Evolutionary conservation across 495 filamentous ascomycete genomes (phyloP).

Genomic region (Penicillium roqueforti): DNA sequence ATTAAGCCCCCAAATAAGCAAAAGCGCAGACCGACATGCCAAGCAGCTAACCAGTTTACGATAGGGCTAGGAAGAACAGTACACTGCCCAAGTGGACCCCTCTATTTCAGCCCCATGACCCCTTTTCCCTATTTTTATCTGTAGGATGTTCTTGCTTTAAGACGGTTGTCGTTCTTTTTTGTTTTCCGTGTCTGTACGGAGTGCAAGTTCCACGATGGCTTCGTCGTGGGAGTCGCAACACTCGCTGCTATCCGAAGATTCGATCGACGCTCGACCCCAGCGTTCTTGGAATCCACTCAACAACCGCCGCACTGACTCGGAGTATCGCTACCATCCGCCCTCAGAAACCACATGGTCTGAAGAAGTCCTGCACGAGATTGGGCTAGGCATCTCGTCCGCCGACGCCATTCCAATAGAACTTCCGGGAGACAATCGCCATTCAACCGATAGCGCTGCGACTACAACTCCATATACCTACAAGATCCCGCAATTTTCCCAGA

Average conservation of each 20-base stretch:
- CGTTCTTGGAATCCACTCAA: conserved; percentile 22
- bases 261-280: conserved; percentile 9
- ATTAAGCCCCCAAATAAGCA: not conserved
- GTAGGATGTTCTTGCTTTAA: not conserved
- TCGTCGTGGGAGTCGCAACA: conserved; percentile 22
- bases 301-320: conserved; percentile 12
- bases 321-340: conserved; percentile 11
- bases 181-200: not conserved
- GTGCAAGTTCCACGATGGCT: conserved; percentile 9
- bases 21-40: not conserved
- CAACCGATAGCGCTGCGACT: conserved; percentile 3
- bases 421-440: conserved; percentile 2
- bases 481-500: not conserved
- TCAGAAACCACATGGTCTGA: conserved; percentile 17
- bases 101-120: not conserved
- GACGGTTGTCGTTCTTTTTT: not conserved
- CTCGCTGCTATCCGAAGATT: conserved; percentile 17
- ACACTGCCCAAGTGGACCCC: not conserved
- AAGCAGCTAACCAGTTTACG: not conserved
- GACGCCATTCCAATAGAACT: conserved; percentile 8
- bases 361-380: conserved; percentile 20
- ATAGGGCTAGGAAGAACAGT: not conserved
- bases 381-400: conserved; percentile 18
- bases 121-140: not conserved
- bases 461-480: conserved; percentile 10